These are phyloP conservation scores for Nicotiana knightiana DNA, from an alignment of 257 asterid species.

Conservation along the genomic window DNA sequence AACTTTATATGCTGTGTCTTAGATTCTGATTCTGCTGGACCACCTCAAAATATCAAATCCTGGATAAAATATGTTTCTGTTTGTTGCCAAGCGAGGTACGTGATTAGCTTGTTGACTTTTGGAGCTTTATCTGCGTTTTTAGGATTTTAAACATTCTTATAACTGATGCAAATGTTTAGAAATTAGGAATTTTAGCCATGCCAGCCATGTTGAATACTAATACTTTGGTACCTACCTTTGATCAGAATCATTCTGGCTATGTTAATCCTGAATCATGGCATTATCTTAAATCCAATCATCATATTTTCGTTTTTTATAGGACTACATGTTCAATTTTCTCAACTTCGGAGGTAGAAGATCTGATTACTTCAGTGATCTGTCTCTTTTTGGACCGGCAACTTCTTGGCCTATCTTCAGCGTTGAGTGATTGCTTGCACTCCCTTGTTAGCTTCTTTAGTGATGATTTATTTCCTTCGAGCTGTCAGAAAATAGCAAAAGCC, in stretches of 20 bases:
- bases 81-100: conserved; percentile 67
- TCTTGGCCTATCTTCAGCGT: conserved; percentile 48
- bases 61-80: conserved; percentile 55
- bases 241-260: background rate
- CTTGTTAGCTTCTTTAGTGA: conserved; percentile 48
- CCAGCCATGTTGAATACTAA: background rate
- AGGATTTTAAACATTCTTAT: background rate
- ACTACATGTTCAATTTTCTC: conserved; percentile 34
- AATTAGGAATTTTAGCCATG: background rate
- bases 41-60: conserved; percentile 70
- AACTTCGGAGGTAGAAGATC: conserved; percentile 64
- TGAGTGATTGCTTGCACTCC: conserved; percentile 56
- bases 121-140: background rate
- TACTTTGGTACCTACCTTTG: background rate
- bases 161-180: background rate
- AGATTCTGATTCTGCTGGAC: conserved; percentile 57
- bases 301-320: conserved; percentile 27
- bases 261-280: background rate
- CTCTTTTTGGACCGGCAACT: conserved; percentile 78
- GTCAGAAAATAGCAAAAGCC: conserved; percentile 50
- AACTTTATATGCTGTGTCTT: conserved; percentile 13
- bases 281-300: background rate
- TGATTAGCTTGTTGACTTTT: background rate
- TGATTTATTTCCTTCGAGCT: conserved; percentile 64
- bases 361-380: conserved; percentile 45